These are phyloP conservation scores for Entophlyctis luteolus DNA, from an alignment of 192 early-diverging fungal species.

Conservation along the genomic window DNA sequence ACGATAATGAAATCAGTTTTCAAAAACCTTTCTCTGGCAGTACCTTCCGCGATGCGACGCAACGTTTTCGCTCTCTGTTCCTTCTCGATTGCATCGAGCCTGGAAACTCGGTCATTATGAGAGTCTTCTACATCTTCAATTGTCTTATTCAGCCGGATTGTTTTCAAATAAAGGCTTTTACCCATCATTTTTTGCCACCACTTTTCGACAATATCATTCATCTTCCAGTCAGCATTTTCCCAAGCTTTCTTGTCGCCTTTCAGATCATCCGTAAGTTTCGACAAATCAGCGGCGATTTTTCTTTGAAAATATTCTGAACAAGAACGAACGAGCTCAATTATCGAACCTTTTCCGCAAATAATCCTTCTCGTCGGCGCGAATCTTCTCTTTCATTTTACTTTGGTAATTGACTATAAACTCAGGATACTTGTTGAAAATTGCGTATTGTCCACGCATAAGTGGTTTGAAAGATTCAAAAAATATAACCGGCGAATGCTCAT, in stretches of 20 bases:
- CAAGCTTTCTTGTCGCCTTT: constrained; percentile 39
- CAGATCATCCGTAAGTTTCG: constrained; percentile 41
- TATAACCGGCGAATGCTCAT: constrained; percentile 16
- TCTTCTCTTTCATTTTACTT: constrained; percentile 43
- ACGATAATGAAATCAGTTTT: not conserved
- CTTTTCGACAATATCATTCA: constrained; percentile 53
- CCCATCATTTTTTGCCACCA: constrained; percentile 50
- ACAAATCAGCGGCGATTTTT: constrained; percentile 36
- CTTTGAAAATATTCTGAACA: constrained; percentile 1
- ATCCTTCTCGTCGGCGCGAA: constrained; percentile 49
- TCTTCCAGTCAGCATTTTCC: constrained; percentile 49
- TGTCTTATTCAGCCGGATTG: not conserved
- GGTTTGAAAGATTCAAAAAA: constrained; percentile 44
- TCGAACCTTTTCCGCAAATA: constrained; percentile 35
- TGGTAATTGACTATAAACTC: constrained; percentile 56
- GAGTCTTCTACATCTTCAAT: constrained; percentile 27
- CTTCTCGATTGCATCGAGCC: constrained; percentile 40
- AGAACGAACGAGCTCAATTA: not conserved
- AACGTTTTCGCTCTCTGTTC: constrained; percentile 40
- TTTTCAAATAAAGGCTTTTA: constrained; percentile 4
- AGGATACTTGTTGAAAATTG: constrained; percentile 51
- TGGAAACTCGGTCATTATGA: constrained; percentile 10
- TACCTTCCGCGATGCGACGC: constrained; percentile 43
- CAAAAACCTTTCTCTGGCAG: not conserved
- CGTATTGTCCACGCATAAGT: constrained; percentile 43